Percentiles rank a stretch among this genome's conserved stretches.
These are phyloP conservation scores for Diaporthe citrichinensis DNA, from an alignment of 2,329 filamentous ascomycete species.

Conservation along the genomic window DNA sequence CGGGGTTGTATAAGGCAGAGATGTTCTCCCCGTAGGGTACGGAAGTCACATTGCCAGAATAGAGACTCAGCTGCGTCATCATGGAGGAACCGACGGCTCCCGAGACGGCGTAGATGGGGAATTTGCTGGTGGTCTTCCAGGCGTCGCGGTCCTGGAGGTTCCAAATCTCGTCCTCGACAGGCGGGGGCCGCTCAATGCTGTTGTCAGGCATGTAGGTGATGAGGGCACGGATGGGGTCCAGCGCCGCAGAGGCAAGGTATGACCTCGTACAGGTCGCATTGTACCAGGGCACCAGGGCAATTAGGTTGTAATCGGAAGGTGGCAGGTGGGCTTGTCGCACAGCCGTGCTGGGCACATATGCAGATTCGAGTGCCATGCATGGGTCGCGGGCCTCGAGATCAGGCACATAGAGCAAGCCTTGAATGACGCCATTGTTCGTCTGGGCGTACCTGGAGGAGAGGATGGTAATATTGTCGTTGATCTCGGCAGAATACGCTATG, in stretches of 20 bases:
- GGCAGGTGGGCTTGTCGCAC: conserved; percentile 81
- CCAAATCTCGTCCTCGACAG: conserved; percentile 77
- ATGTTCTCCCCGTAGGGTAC: conserved; percentile 73
- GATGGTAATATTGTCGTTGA: conserved; percentile 77
- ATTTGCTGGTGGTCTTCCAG: conserved; percentile 82
- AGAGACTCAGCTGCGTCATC: conserved; percentile 79
- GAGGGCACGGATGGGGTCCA: conserved; percentile 73
- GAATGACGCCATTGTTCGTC: conserved; percentile 72
- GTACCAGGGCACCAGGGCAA: conserved; percentile 91
- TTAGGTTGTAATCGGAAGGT: conserved; percentile 77
- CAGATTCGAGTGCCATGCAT: conserved; percentile 74
- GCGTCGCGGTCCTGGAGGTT: conserved; percentile 74
- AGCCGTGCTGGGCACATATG: conserved; percentile 81
- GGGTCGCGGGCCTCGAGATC: conserved; percentile 70
- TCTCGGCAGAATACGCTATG: conserved; percentile 67
- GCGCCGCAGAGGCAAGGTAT: conserved; percentile 75
- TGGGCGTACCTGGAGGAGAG: conserved; percentile 78
- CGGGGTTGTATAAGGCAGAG: conserved; percentile 66
- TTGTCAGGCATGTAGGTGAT: conserved; percentile 74
- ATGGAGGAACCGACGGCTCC: conserved; percentile 75
- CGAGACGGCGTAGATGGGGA: conserved; percentile 87
- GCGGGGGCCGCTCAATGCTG: conserved; percentile 73
- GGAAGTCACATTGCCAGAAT: conserved; percentile 80
- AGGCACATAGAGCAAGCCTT: conserved; percentile 89
- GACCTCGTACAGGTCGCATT: conserved; percentile 78